Evolutionary conservation across 2,329 filamentous ascomycete genomes (phyloP), one percentile per base, ranked within the genome.

Genomic region (Ceratocystis ficicola): DNA sequence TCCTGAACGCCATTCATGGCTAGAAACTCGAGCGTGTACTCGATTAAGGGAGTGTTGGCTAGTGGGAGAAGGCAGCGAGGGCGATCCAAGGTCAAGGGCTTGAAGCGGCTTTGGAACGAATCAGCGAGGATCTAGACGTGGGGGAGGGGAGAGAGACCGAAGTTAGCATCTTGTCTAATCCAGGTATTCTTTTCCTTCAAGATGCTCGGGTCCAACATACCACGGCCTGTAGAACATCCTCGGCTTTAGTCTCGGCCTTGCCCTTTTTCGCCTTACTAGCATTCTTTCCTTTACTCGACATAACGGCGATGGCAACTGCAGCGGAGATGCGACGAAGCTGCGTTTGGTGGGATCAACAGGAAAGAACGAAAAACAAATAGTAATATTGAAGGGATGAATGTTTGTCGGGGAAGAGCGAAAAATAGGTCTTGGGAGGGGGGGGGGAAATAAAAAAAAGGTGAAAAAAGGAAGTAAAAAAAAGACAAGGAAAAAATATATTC

Each of bases 1-100:
- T 96, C 90, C 71, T 94, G 86, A n/a, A 97, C 91, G 67, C 92
- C 91, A 67, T 94, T 91, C 81, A 93, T 93, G 69, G 91, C 91
- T 0, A 99, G 85, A 72, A 96, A 97, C 73, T 97, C 92, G 72
- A 97, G 86, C 3, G 93, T 97, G 75, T 99, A 97, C 76, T 99
- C 94, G 77, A 99, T 95, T 69, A 99, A 80, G 44, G 94, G 93
- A 1, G 87, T 92, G 75, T 97, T 97, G 68, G 90, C 94, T 68
- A 99, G 82, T 10, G 93, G 91, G 5, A 99, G 81, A 41, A 99
- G 86, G 78, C 94, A 97, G 89, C 94, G 84, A 73, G 94, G 94
- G 70, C 84, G 88, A 74, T 96, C 89, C 66, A 95, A 78, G 0
- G 91, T 93, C 73, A 97, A 94, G 0, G 94, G 94, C 71, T 82